Evolutionary conservation across 2,329 filamentous ascomycete genomes (phyloP).

Genomic region (Grosmannia penicillata): DNA sequence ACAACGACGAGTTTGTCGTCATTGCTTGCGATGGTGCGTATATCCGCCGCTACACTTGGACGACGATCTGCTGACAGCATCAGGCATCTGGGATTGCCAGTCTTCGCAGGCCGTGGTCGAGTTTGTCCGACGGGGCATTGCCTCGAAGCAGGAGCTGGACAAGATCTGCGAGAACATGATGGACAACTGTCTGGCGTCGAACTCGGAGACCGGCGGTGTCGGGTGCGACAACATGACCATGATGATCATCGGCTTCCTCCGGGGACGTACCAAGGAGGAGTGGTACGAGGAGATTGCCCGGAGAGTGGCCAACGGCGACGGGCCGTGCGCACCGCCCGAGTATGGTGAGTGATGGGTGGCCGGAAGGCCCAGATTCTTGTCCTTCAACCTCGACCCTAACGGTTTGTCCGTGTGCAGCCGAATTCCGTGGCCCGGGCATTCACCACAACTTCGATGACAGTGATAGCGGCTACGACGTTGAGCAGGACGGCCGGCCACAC

Average conservation of each 20-base stretch:
- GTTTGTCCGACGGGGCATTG: slow-evolving; percentile 91
- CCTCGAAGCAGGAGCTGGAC: slow-evolving; percentile 85
- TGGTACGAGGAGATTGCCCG: slow-evolving; percentile 96
- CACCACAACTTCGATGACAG: slow-evolving; percentile 74
- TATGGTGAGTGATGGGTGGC: slow-evolving; percentile 61
- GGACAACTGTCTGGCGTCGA: slow-evolving; percentile 97
- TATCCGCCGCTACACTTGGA: slow-evolving; percentile 5
- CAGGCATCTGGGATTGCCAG: slow-evolving; percentile 99
- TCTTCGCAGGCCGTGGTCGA: slow-evolving; percentile 95
- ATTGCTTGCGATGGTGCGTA: slow-evolving; percentile 78
- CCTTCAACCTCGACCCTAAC: neutral
- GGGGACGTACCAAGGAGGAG: slow-evolving; percentile 87
- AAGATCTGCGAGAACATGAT: slow-evolving; percentile 99
- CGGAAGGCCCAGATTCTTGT: neutral
- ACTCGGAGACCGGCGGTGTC: slow-evolving; percentile 93
- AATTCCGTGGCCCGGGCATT: slow-evolving; percentile 71
- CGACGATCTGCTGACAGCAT: neutral
- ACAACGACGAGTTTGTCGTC: slow-evolving; percentile 92
- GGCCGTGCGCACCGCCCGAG: slow-evolving; percentile 95
- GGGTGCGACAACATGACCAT: slow-evolving; percentile 99
- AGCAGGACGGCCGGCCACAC: slow-evolving; percentile 49
- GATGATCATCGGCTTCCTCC: slow-evolving; percentile 74
- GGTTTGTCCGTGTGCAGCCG: slow-evolving; percentile 37
- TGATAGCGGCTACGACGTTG: slow-evolving; percentile 62
- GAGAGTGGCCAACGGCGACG: slow-evolving; percentile 90